These are phyloP conservation scores for Oehlia diaphana DNA, from an alignment of 192 early-diverging fungal genomes.

Conservation along the genomic window DNA sequence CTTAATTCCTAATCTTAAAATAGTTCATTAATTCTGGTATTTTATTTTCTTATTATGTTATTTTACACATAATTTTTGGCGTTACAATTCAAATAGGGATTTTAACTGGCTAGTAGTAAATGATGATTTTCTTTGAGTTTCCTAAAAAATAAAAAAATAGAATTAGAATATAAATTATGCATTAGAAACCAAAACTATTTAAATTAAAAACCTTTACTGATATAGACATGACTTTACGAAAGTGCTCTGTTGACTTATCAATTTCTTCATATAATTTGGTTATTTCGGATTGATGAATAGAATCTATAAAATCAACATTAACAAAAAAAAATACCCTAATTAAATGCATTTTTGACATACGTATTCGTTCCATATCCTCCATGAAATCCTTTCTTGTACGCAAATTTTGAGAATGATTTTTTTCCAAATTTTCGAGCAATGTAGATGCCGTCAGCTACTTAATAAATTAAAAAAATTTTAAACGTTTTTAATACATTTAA, in stretches of 20 bases:
- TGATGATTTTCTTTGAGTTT: no score
- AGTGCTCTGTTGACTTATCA: not conserved
- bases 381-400: slow-evolving; percentile 22
- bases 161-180: no score
- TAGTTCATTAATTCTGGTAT: no score
- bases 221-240: not conserved
- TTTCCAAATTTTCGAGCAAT: slow-evolving; percentile 23
- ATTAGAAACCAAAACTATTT: no score
- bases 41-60: no score
- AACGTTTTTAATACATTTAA: not conserved
- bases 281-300: slow-evolving; percentile 4
- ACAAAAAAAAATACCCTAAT: no score
- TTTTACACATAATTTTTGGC: no score
- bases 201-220: slow-evolving; percentile 7
- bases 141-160: no score
- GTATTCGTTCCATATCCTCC: slow-evolving; percentile 20
- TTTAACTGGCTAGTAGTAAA: no score
- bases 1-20: no score
- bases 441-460: slow-evolving; percentile 6
- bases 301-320: not conserved
- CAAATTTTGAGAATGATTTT: slow-evolving; percentile 15
- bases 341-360: not conserved
- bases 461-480: not conserved
- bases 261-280: slow-evolving; percentile 12
- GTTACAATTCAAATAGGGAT: no score